A percentile compares a stretch with the other conserved stretches of the same genome.
Conservation (phyloP, 345 rosid species). For the Dimocarpus longan region DNA sequence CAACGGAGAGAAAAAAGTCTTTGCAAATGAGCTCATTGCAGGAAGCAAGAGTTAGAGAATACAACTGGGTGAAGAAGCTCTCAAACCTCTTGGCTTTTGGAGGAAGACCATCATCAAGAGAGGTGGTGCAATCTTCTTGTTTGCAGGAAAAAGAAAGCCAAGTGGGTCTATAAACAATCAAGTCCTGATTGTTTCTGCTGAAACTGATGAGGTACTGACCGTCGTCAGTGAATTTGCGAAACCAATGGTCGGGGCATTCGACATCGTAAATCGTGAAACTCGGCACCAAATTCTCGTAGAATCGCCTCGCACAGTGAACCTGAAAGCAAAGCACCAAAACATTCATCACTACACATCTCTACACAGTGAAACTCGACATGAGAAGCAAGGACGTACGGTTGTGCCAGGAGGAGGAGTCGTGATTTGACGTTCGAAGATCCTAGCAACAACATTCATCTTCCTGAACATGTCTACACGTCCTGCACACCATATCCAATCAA, state of each 20-base stretch:
- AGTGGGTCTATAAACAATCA: conserved; percentile 85
- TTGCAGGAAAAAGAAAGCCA: conserved; percentile 79
- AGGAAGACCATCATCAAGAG: conserved; percentile 49
- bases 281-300: conserved; percentile 93
- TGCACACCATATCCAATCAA: conserved; percentile 4
- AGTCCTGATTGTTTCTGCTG: conserved; percentile 80
- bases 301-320: conserved; percentile 79
- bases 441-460: conserved; percentile 67
- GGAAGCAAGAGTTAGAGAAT: conserved; percentile 74
- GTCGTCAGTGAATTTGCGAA: conserved; percentile 95
- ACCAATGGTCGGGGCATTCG: conserved; percentile 84
- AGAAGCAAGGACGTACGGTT: conserved; percentile 36
- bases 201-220: conserved; percentile 91
- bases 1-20: conserved; percentile 86
- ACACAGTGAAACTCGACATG: not conserved
- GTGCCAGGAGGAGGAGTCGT: conserved; percentile 73
- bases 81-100: conserved; percentile 71
- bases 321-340: conserved; percentile 32
- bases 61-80: conserved; percentile 82
- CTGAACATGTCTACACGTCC: conserved; percentile 47
- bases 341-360: no score
- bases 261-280: conserved; percentile 79
- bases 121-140: conserved; percentile 43
- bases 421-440: conserved; percentile 90
- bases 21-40: conserved; percentile 81